Evolutionary conservation across 2,329 filamentous ascomycete genomes (phyloP).

Genomic region (Botrytis pseudocinerea): DNA sequence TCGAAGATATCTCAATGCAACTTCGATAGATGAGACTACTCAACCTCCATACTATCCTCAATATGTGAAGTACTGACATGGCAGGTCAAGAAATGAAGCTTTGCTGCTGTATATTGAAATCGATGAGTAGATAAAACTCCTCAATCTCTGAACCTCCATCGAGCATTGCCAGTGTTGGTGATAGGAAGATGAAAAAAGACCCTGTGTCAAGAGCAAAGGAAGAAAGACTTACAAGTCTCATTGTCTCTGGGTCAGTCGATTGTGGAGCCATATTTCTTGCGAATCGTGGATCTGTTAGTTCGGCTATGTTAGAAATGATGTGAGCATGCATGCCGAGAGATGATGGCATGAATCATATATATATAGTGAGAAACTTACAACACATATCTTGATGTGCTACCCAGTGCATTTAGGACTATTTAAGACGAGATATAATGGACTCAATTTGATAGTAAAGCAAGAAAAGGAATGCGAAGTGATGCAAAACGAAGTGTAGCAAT

Average conservation of each 20-base stretch:
- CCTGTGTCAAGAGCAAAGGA: not conserved
- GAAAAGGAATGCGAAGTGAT: not conserved
- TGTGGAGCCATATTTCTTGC: not conserved
- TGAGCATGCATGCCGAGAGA: not conserved
- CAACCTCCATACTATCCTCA: not conserved
- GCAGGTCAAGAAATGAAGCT: not conserved
- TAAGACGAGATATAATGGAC: not conserved
- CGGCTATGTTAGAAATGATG: not conserved
- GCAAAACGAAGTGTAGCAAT: not conserved
- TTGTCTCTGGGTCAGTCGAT: not conserved
- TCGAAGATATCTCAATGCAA: not conserved
- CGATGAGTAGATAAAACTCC: no score
- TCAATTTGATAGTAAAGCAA: not conserved
- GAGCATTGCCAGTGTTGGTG: not conserved
- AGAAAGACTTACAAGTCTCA: slow-evolving; percentile 7
- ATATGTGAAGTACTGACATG: not conserved
- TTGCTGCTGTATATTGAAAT: not conserved
- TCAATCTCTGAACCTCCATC: not conserved
- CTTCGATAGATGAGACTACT: not conserved
- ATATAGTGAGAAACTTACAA: not conserved
- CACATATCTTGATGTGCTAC: not conserved
- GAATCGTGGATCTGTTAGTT: slow-evolving; percentile 4
- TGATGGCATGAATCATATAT: not conserved
- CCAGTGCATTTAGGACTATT: not conserved
- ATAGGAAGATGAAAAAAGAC: no score